Conservation (phyloP, 1,284 basidiomycete species). For the Somion occarium region DNA sequence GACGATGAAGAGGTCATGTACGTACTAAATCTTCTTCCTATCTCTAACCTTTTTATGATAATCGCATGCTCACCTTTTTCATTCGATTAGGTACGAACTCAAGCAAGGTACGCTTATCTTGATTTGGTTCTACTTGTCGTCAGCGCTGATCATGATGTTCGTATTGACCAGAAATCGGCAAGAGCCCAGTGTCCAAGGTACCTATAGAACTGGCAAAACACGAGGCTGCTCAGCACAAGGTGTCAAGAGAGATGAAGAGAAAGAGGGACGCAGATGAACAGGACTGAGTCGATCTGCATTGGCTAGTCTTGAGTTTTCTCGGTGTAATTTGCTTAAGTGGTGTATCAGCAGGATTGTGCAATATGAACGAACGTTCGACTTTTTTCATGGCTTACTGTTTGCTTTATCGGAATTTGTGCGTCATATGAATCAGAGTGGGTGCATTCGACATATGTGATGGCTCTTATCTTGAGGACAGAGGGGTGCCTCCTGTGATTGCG, state of each 20-base stretch:
- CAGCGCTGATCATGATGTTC: constrained; percentile 7
- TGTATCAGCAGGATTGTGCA: not conserved
- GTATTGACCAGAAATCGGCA: constrained; percentile 70
- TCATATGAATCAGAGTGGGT: too few relatives aligned
- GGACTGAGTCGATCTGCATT: constrained; percentile 32
- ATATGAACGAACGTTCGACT: constrained; percentile 1
- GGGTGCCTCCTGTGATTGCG: too few relatives aligned
- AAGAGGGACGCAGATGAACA: constrained; percentile 77
- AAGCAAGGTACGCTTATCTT: constrained; percentile 61
- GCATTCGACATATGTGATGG: too few relatives aligned
- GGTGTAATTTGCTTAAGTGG: not conserved
- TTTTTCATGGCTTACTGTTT: too few relatives aligned
- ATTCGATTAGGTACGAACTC: constrained; percentile 69
- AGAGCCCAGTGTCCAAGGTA: constrained; percentile 90
- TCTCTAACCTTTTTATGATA: not conserved
- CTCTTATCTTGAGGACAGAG: too few relatives aligned
- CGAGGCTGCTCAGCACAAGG: constrained; percentile 83
- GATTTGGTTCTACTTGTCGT: constrained; percentile 8
- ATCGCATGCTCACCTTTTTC: constrained; percentile 4
- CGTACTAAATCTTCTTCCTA: constrained; percentile 28
- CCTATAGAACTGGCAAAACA: constrained; percentile 84
- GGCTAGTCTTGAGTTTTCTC: not conserved
- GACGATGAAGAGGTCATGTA: constrained; percentile 97
- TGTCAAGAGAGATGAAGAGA: constrained; percentile 89
- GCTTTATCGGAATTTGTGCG: too few relatives aligned